Evolutionary conservation across 78 protist genomes (phyloP).

Genomic region (Protostelium mycophagum): DNA sequence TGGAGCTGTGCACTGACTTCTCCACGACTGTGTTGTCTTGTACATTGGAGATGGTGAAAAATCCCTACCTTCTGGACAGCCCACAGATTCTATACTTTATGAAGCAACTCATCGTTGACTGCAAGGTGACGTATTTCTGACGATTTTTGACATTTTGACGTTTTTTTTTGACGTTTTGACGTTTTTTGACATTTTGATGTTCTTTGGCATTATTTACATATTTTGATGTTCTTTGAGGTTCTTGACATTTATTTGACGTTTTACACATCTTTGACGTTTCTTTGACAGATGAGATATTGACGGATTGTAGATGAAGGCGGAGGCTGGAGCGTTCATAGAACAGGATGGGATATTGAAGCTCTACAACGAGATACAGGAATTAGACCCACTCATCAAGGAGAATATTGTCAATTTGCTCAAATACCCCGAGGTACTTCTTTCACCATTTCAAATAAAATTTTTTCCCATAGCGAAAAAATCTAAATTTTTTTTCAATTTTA

Average conservation of each 20-base stretch:
- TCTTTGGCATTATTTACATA: too few relatives aligned
- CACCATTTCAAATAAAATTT: too few relatives aligned
- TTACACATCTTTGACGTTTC: too few relatives aligned
- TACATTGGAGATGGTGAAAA: not conserved
- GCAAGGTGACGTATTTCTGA: not conserved
- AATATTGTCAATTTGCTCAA: not conserved
- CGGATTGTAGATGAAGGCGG: not conserved
- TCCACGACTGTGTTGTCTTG: not conserved
- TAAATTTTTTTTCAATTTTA: too few relatives aligned
- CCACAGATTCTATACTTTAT: not conserved
- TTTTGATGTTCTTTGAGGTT: too few relatives aligned
- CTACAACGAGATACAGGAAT: not conserved
- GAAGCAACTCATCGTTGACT: not conserved
- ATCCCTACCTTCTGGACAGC: not conserved
- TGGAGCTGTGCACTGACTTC: not conserved
- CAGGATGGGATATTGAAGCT: not conserved
- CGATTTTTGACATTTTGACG: too few relatives aligned
- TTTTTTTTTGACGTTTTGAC: too few relatives aligned
- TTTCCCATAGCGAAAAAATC: too few relatives aligned
- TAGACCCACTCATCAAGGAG: not conserved
- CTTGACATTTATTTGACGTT: too few relatives aligned
- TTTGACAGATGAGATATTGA: too few relatives aligned
- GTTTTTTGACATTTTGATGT: too few relatives aligned
- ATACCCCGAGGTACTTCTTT: not conserved
- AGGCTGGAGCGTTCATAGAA: not conserved